These are phyloP conservation scores for Fusarium sp. DNA, from an alignment of 2,329 filamentous ascomycete species.

Conservation along the genomic window DNA sequence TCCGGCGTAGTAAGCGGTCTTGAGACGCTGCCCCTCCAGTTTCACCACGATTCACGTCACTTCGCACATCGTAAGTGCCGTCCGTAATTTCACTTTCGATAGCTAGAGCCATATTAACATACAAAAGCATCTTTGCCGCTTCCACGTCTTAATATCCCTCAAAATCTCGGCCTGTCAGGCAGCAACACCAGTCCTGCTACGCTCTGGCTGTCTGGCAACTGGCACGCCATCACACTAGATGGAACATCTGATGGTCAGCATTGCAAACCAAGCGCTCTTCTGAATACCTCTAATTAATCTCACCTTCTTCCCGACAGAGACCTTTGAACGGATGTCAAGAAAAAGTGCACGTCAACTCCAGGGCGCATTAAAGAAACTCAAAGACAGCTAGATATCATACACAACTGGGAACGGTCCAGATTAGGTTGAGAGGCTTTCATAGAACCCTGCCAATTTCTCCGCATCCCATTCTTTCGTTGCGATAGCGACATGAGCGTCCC, in stretches of 20 bases:
- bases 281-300: not conserved
- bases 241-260: constrained; percentile 41
- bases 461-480: no score
- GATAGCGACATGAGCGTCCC: no score
- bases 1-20: not conserved
- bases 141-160: constrained; percentile 32
- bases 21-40: constrained; percentile 26
- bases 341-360: constrained; percentile 36
- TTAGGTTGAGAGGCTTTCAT: no score
- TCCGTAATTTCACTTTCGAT: no score
- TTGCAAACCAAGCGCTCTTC: not conserved
- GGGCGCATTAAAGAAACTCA: constrained; percentile 30
- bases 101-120: not conserved
- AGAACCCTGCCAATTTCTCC: no score
- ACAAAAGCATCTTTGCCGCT: constrained; percentile 8
- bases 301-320: constrained; percentile 18
- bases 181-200: constrained; percentile 30
- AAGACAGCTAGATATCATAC: constrained; percentile 32
- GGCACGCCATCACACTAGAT: constrained; percentile 42
- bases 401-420: no score
- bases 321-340: constrained; percentile 37
- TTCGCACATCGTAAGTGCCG: constrained; percentile 7
- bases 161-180: constrained; percentile 19
- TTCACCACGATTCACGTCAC: constrained; percentile 23
- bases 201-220: constrained; percentile 44